Percentiles rank a stretch among this genome's conserved stretches.
Conservation (phyloP, 495 filamentous ascomycete species). For the Copromyces sp. region DNA sequence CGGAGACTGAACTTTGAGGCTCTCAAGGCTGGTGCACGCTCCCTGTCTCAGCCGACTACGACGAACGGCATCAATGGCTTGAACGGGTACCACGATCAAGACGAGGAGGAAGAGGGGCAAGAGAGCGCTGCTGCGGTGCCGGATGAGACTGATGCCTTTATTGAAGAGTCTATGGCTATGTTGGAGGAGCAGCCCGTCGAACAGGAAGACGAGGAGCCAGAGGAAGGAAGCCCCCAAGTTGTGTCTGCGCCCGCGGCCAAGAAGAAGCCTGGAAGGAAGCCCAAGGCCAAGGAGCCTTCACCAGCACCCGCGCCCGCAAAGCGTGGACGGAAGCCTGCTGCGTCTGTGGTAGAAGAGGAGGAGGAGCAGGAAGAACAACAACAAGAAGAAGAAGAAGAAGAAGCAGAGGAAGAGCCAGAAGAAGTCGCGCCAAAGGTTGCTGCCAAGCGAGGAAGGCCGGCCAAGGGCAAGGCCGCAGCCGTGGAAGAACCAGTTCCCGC, state of each 20-base stretch:
- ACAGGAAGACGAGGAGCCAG: constrained; percentile 11
- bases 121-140: neutral
- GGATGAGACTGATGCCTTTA: constrained; percentile 6
- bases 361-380: constrained; percentile 7
- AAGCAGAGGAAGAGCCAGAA: constrained; percentile 7
- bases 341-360: constrained; percentile 13
- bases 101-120: constrained; percentile 5
- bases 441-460: neutral
- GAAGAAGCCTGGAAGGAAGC: neutral
- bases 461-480: neutral
- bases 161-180: constrained; percentile 30
- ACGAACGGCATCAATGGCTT: neutral
- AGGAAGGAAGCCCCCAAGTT: constrained; percentile 2
- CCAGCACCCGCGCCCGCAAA: neutral
- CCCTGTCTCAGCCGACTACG: constrained; percentile 14
- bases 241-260: neutral
- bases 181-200: constrained; percentile 15
- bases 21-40: constrained; percentile 9
- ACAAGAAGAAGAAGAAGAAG: constrained; percentile 13
- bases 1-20: constrained; percentile 35
- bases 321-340: neutral
- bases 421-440: neutral
- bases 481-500: neutral
- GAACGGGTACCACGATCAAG: constrained; percentile 3
- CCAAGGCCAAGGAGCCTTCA: neutral